These are phyloP conservation scores for Phytophthora fragariaefolia DNA, from an alignment of 352 stramenopile genomes.

Conservation along the genomic window DNA sequence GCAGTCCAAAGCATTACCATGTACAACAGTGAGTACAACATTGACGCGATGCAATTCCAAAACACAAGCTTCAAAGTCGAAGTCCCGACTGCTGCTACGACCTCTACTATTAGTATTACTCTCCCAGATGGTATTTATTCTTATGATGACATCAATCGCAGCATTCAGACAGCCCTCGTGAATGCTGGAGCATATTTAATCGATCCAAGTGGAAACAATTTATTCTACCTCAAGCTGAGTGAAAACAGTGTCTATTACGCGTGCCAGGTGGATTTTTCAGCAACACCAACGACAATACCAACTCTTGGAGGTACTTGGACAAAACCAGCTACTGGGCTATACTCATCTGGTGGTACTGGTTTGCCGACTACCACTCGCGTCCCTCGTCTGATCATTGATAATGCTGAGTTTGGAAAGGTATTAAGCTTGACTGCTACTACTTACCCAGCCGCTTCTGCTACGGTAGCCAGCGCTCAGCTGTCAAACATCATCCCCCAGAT, in stretches of 20 bases:
- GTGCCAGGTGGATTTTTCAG: constrained; percentile 10
- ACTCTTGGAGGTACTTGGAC: not conserved
- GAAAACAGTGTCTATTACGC: too few species aligned
- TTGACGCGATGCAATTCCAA: constrained; percentile 6
- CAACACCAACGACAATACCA: constrained; percentile 1
- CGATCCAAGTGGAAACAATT: too few species aligned
- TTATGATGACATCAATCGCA: constrained; percentile 5
- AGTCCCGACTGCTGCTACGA: constrained; percentile 10
- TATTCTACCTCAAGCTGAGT: too few species aligned
- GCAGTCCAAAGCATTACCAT: not conserved
- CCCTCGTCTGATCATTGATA: too few species aligned
- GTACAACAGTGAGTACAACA: constrained; percentile 5
- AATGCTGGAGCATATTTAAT: constrained; percentile 3
- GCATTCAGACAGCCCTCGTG: constrained; percentile 7
- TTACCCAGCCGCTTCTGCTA: constrained; percentile 9
- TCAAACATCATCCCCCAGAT: too few species aligned
- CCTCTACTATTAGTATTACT: not conserved
- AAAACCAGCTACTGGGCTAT: not conserved
- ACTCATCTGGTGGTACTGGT: constrained; percentile 7
- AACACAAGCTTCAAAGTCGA: constrained; percentile 3
- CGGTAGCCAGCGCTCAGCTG: not conserved
- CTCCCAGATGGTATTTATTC: constrained; percentile 7
- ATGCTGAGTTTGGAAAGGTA: constrained; percentile 17
- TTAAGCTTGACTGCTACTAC: constrained; percentile 6
- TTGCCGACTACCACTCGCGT: constrained; percentile 7